phyloP scores from a whole-genome alignment of 2,329 filamentous ascomycete genomes.

The Aspergillus sp. region DNA sequence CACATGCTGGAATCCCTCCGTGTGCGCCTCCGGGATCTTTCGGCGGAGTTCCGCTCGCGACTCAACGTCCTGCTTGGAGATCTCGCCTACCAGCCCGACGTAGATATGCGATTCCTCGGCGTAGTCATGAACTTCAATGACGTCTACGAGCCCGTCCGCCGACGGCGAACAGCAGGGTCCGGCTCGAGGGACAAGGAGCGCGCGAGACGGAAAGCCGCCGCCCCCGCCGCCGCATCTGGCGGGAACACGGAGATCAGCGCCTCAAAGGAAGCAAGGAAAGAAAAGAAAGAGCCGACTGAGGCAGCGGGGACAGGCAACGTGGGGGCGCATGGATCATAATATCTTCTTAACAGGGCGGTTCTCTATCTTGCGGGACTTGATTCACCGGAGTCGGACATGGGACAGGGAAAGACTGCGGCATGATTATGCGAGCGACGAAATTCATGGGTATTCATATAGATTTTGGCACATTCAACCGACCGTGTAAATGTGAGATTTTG shows the following conservation, averaged over 20 bases:
- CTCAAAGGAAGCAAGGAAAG: constrained; percentile 23
- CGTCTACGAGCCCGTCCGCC: constrained; percentile 77
- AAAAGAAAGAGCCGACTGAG: constrained; percentile 19
- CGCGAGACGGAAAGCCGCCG: constrained; percentile 25
- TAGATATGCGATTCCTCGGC: constrained; percentile 91
- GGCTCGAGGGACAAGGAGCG: constrained; percentile 32
- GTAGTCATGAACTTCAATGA: constrained; percentile 99
- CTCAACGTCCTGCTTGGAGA: constrained; percentile 84
- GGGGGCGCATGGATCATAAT: constrained; percentile 1
- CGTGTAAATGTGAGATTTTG: background rate
- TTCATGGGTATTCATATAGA: constrained; percentile 8
- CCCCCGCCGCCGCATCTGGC: constrained; percentile 18
- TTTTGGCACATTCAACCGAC: background rate
- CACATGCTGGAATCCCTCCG: constrained; percentile 73
- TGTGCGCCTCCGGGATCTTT: constrained; percentile 68
- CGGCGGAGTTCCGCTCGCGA: constrained; percentile 70
- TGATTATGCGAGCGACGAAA: constrained; percentile 17
- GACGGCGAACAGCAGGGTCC: constrained; percentile 41
- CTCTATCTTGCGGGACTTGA: background rate
- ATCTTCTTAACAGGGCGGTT: background rate
- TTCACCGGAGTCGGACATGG: background rate
- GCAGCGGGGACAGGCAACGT: constrained; percentile 3
- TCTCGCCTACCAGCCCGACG: constrained; percentile 86
- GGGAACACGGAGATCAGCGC: constrained; percentile 14
- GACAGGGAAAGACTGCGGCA: constrained; percentile 2